phyloP scores from a whole-genome alignment of 1,284 basidiomycete genomes.

The Moniliella sp. region DNA sequence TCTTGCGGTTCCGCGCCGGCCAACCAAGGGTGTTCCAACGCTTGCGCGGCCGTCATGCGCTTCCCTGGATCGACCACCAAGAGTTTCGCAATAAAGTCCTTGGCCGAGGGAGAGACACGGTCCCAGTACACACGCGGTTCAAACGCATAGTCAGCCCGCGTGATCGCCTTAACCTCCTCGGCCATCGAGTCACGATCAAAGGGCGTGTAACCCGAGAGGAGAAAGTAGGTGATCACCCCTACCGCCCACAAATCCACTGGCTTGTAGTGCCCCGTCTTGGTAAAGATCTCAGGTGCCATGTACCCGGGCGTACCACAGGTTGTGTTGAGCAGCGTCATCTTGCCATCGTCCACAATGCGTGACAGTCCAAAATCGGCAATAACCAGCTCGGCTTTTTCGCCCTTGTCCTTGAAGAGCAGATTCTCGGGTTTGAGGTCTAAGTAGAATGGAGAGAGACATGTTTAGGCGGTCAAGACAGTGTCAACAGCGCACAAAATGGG shows the following conservation, averaged over 20 bases:
- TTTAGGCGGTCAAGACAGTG: too few relatives aligned
- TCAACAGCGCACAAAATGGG: too few relatives aligned
- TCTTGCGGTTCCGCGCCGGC: slow-evolving; percentile 3
- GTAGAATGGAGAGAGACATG: too few relatives aligned
- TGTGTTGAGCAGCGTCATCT: slow-evolving; percentile 68
- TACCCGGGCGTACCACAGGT: slow-evolving; percentile 82
- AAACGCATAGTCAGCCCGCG: slow-evolving; percentile 27
- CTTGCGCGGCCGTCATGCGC: slow-evolving; percentile 25
- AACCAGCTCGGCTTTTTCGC: slow-evolving; percentile 79
- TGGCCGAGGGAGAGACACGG: slow-evolving; percentile 19
- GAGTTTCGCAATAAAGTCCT: slow-evolving; percentile 27
- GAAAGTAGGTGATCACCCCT: slow-evolving; percentile 29
- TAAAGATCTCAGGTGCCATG: slow-evolving; percentile 97
- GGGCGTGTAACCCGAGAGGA: slow-evolving; percentile 30
- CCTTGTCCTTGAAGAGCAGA: slow-evolving; percentile 69
- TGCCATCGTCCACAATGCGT: slow-evolving; percentile 68
- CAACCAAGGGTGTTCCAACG: slow-evolving; percentile 26
- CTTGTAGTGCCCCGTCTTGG: slow-evolving; percentile 71
- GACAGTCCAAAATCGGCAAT: slow-evolving; percentile 85
- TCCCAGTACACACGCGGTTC: slow-evolving; percentile 26
- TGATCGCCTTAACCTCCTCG: slow-evolving; percentile 32
- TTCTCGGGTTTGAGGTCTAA: slow-evolving; percentile 96
- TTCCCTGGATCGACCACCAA: slow-evolving; percentile 17
- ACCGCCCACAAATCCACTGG: slow-evolving; percentile 44
- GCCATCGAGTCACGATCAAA: slow-evolving; percentile 29